These are phyloP conservation scores for Pichia sp. DNA, from an alignment of 1,139 yeast species.

Conservation along the genomic window DNA sequence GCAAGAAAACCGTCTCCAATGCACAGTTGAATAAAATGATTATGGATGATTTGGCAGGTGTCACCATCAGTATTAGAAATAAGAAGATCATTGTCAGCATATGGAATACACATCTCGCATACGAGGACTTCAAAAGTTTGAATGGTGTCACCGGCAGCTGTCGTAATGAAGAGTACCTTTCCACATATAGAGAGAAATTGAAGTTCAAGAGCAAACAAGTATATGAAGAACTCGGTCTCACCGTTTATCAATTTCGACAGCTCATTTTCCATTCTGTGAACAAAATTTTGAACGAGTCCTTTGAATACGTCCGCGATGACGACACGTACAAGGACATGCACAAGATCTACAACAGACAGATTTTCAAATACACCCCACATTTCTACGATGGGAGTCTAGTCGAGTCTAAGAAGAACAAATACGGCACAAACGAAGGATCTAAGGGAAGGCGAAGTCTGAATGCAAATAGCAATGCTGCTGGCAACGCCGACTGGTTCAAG, in stretches of 20 bases:
- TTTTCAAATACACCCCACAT: conserved; percentile 9
- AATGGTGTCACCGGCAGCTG: conserved; percentile 4
- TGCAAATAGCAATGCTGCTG: not conserved
- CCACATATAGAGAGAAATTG: conserved; percentile 5
- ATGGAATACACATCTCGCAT: conserved; percentile 47
- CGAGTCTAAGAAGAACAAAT: conserved; percentile 4
- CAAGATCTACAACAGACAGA: conserved; percentile 2
- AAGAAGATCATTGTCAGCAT: conserved; percentile 47
- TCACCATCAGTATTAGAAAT: conserved; percentile 44
- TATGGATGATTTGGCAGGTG: conserved; percentile 40
- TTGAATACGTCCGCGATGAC: not conserved
- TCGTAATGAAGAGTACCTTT: conserved; percentile 6
- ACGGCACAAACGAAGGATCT: not conserved
- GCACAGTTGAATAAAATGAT: conserved; percentile 12
- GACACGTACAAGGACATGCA: conserved; percentile 1
- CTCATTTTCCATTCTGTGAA: conserved; percentile 35
- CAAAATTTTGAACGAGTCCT: conserved; percentile 6
- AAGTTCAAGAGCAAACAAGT: conserved; percentile 7
- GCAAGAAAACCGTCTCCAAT: conserved; percentile 3
- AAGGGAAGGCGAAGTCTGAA: not conserved
- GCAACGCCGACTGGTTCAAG: not conserved
- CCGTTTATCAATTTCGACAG: conserved; percentile 41
- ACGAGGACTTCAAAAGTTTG: conserved; percentile 20
- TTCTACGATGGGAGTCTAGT: conserved; percentile 4
- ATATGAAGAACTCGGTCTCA: conserved; percentile 22